These are phyloP conservation scores for Cruciata laevipes DNA, from an alignment of 257 asterid species.

Conservation along the genomic window DNA sequence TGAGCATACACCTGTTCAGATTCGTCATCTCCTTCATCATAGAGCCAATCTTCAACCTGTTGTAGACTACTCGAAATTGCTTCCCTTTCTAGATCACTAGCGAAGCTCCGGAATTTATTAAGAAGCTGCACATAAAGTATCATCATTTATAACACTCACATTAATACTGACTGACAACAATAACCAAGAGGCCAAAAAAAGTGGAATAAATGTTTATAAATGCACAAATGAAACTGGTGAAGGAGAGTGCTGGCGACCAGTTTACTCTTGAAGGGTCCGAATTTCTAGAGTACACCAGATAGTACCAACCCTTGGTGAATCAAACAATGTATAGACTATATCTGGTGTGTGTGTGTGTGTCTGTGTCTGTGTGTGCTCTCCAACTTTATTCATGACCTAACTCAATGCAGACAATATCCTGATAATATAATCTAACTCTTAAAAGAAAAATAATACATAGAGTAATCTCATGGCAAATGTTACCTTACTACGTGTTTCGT, in stretches of 20 bases:
- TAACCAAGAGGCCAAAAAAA: conserved; percentile 3
- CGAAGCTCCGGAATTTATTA: conserved; percentile 70
- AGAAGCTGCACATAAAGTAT: conserved; percentile 47
- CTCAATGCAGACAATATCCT: background rate
- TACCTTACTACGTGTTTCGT: conserved; percentile 92
- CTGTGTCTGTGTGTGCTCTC: no score
- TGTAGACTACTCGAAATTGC: conserved; percentile 62
- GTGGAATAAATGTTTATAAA: background rate
- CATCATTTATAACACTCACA: background rate
- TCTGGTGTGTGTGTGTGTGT: no score
- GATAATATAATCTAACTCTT: background rate
- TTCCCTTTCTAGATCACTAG: conserved; percentile 64
- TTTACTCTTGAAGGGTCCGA: background rate
- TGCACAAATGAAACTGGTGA: background rate
- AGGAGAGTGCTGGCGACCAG: background rate
- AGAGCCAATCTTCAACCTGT: conserved; percentile 91
- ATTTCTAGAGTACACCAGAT: background rate
- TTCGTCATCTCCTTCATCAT: conserved; percentile 94
- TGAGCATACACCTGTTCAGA: conserved; percentile 62
- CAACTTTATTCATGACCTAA: background rate
- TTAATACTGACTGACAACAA: conserved; percentile 5
- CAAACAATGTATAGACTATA: background rate
- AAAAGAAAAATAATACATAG: background rate
- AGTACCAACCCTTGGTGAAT: background rate
- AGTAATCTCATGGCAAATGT: background rate